Conservation (phyloP, 2,329 filamentous ascomycete genomes). For the Aspergillus fumigatiaffinis region DNA sequence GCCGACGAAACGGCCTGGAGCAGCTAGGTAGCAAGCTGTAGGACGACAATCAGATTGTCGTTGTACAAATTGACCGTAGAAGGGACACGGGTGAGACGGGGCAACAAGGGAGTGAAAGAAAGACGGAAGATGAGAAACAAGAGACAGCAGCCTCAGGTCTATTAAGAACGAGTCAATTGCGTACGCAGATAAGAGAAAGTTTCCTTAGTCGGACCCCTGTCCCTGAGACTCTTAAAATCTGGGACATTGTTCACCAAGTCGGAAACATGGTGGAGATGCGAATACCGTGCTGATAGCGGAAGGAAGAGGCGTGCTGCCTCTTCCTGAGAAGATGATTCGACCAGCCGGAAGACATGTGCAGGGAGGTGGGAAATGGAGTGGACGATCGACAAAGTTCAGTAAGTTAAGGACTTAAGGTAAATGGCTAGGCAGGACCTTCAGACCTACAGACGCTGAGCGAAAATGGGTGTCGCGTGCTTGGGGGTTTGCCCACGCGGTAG, state of each 20-base stretch:
- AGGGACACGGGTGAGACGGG: not conserved
- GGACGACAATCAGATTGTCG: slow-evolving; percentile 6
- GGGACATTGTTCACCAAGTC: slow-evolving; percentile 1
- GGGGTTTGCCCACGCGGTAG: slow-evolving; percentile 26
- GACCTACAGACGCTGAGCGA: slow-evolving; percentile 2
- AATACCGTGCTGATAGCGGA: slow-evolving; percentile 4
- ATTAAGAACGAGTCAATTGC: not conserved
- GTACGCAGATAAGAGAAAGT: slow-evolving; percentile 1
- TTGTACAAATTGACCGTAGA: slow-evolving; percentile 6
- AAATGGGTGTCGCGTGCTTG: slow-evolving; percentile 35
- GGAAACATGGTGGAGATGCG: slow-evolving; percentile 10
- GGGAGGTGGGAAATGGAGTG: slow-evolving; percentile 8
- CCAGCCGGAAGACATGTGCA: not conserved
- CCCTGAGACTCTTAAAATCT: not conserved
- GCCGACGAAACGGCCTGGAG: slow-evolving; percentile 1
- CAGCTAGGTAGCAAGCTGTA: not conserved
- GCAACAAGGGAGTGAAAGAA: not conserved
- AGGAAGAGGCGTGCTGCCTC: slow-evolving; percentile 3
- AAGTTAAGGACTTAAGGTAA: slow-evolving; percentile 4
- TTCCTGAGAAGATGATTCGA: not conserved
- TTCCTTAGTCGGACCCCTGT: not conserved
- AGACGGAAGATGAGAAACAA: not conserved
- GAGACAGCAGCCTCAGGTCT: not conserved
- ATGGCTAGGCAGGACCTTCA: no score
- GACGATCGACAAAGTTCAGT: slow-evolving; percentile 5